Base-by-base conservation (phyloP, 2,329 filamentous ascomycete genomes). In the Lecanicillium sp. region DNA sequence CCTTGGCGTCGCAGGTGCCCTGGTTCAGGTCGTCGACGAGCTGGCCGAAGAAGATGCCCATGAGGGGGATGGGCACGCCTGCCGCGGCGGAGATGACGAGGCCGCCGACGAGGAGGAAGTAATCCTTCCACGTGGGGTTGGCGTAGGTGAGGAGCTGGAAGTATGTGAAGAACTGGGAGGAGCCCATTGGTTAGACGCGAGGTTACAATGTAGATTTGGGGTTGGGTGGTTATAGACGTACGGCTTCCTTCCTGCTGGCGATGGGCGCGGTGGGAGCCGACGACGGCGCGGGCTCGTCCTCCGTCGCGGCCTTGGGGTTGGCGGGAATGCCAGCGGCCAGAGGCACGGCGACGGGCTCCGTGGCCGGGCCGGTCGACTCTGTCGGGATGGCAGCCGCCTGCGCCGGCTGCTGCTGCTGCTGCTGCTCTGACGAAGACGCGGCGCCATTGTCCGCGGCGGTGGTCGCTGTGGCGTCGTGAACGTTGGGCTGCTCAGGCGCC, bases 11-110 rank as follows among this genome's bases (percentile, higher is more conserved):
- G 59, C 78, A 82, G n/a, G 76, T 74, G 17, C 75, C 74, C 11
- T 66, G 62, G 57, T 82, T 83, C 57, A 84, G 69, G 51, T 78
- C 69, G 58, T 84, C 78, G 52, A 84, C 70, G 5, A 84, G 73
- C 61, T 82, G 68, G 48, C 81, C 79, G 55, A 84, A 84, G 45
- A 84, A 67, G 51, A 84, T 78, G 44, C 77, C 80, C 57, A 84
- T 76, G 17, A 84, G 66, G 12, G 81, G 81, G 49, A 83, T 81
- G 0, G 81, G 80, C 4, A 79, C 70, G 39, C 80, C 81, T n/a
- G 79, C 74, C 21, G 71, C 77, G 37, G 77, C 74, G 45, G 78
- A 73, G 46, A 68, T 66, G 35, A 71, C 36, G 29, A 62, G 66
- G 35, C 71, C 73, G 21, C 65, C 55, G 14, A 67, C 11, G 32